Base-by-base conservation (phyloP, 148 eudicot genomes). In the Rhododendron mucronatum region DNA sequence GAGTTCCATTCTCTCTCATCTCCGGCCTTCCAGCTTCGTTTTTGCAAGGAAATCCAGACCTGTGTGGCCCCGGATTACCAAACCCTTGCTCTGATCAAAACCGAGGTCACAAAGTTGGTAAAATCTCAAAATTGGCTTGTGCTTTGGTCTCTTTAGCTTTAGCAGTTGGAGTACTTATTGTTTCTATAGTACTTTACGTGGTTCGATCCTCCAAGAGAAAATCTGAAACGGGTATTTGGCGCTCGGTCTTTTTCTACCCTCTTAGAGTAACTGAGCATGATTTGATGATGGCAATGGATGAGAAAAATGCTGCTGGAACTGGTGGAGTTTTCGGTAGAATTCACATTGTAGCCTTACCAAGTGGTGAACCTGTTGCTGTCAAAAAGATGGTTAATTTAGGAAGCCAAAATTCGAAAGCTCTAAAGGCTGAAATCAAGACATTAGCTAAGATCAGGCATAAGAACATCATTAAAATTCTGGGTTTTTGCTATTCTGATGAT, bases 21-120 rank as follows among this genome's bases (percentile, higher is more conserved):
- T 91, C 95, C 23, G 98, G 94, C 65, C 98, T 93, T 80, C 98
- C 98, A 3, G 98, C 98, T 82, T 96, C 98, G 30, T 96, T 89
- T 88, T 88, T 93, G 85, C 91, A 94, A 89, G 98, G 98, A 85
- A 96, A 94, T 73, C 92, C 94, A 11, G 91, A 76, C 74, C 90
- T 96, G 15, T 94, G 98, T 85, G 98, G 98, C 69, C 91, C 91
- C 0, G 96, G 98, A 63, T 88, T 96, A 84, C 90, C 95, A 50
- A 87, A 91, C 61, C 78, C 94, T 20, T 96, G 98, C 86, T 63
- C 84, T 10, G 91, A 87, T 80, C 89, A 86, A 61, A 87, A 84
- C 73, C 59, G 83, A 21, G 39, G 39, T n/a, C 92, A 88, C 82
- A 89, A 84, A 85, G 63, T 59, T 73, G 85, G 59, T 35, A 85